Base-by-base conservation (phyloP, 2,329 filamentous ascomycete genomes). In the Fusarium xyrophilum region DNA sequence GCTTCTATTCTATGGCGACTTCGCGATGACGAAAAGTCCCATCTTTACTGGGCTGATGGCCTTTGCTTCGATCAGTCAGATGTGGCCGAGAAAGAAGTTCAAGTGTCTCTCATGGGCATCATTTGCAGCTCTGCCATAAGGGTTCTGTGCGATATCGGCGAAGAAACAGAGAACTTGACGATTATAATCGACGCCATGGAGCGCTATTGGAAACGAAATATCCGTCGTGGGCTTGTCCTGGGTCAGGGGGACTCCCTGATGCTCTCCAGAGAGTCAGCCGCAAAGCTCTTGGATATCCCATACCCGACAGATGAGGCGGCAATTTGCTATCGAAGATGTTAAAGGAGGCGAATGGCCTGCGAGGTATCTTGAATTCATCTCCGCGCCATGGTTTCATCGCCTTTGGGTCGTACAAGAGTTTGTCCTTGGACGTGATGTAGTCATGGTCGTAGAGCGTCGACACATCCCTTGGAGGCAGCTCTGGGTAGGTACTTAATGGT, bases 321-420 rank as follows among this genome's bases (percentile, higher is more conserved):
- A 28, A 43, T 51, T 51, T 7, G 33, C n/a, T 1, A 38, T 65
- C 3, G 14, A 60, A 4, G 33, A 21, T 0, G 3, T 51, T 5
- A 7, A 23, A 7, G 25, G 17, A 11, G 19, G 25, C 7, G 19
- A 38, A 2, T 65, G 28, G 38, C 7, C 32, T 1, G 6, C 5
- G 5, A 7, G 5, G 1, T 65, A 25, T 11, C 9, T 32, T 0
- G 2, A 38, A 4, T 7, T 65, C 7, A 21, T 60, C 3, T 51
- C 39, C 2, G 21, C 35, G 9, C 38, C 54, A n/a, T 65, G 60
- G 63, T 65, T 65, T 8, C 43, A 42, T 11, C 63, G 60, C 33
- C 28, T 65, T 4, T 65, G 63, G 63, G 50, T 65, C 12, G 28
- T 65, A 4, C 63, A 65, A 25, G 63, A 65, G 15, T 65, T 65